phyloP scores from a whole-genome alignment of 164 flowering plant species.

The Piper longum region DNA sequence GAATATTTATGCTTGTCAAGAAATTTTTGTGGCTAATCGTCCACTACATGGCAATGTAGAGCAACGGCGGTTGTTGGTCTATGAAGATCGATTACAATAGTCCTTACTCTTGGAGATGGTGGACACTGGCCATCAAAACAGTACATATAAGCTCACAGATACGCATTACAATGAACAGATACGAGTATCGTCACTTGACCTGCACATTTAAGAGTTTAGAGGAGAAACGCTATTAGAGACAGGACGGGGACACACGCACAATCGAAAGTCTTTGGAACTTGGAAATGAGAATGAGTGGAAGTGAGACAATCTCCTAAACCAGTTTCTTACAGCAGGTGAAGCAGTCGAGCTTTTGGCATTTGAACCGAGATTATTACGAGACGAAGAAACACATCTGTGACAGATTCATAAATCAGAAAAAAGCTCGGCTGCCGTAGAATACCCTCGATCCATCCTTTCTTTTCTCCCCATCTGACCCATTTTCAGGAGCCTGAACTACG shows the following conservation, averaged over 20 bases:
- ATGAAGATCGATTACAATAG: no score
- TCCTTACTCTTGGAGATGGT: not conserved
- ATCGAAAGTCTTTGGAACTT: not conserved
- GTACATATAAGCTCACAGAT: not conserved
- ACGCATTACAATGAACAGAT: not conserved
- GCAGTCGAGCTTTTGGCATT: not conserved
- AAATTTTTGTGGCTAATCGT: not conserved
- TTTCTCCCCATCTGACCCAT: constrained; percentile 24
- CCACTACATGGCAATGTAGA: not conserved
- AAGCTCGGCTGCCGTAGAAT: constrained; percentile 86
- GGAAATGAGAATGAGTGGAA: not conserved
- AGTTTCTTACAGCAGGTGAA: not conserved
- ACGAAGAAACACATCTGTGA: not conserved
- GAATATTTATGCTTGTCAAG: no score
- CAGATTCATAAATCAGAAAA: constrained; percentile 17
- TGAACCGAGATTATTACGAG: not conserved
- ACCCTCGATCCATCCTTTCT: constrained; percentile 68
- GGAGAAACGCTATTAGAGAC: not conserved
- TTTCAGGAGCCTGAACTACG: constrained; percentile 21
- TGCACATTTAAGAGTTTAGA: not conserved
- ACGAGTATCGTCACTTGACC: not conserved
- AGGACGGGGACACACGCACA: not conserved
- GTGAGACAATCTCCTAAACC: not conserved
- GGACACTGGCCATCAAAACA: not conserved
- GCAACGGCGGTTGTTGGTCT: not conserved